Evolutionary conservation across 371 early-diverging fungal genomes (phyloP), one percentile per base, ranked within the genome.

Genomic region (Mortierella polycephala): DNA sequence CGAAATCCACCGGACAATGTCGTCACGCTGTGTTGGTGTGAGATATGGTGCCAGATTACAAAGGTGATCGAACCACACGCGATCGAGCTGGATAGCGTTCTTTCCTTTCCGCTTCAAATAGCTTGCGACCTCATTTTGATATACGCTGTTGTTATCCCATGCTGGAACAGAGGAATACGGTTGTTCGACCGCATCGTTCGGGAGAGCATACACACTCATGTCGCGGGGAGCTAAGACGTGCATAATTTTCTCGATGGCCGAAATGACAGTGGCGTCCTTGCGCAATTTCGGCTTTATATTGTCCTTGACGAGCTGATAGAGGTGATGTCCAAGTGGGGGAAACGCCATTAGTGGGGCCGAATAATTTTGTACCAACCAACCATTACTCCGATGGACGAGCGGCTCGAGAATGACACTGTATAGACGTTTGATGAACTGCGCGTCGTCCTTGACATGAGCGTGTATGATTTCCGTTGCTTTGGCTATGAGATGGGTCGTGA

Each of bases 141-240:
- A 79, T 37, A 69, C 70, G 1, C 42, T 57, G 13, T 21, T 54
- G 59, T 79, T 79, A 30, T 69, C 57, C 80, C 80, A 79, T 4
- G 69, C 23, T 20, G 80, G 80, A n/a, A 73, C 58, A 13, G 74
- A 64, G 9, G 64, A 57, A 41, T 56, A 79, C 2, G 74, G 80
- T 8, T 20, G 69, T 44, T 51, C 60, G 16, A 41, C 37, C 10
- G 44, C 49, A 20, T 69, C 49, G 37, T 73, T 23, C 3, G 73
- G 68, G 11, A 73, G 52, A 5, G 56, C 39, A 49, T 73, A 79
- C 6, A 79, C 67, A 42, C 74, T 73, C 7, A 45, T 62, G 49
- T 69, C 62, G 10, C 18, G 45, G 13, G 80, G 69, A 6, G 69
- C 64, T 6, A 79, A 44, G 21, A 66, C 30, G 16, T 18, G 7